Conservation (phyloP, 148 eudicot species). For the Amaranthus hypochondriacus region DNA sequence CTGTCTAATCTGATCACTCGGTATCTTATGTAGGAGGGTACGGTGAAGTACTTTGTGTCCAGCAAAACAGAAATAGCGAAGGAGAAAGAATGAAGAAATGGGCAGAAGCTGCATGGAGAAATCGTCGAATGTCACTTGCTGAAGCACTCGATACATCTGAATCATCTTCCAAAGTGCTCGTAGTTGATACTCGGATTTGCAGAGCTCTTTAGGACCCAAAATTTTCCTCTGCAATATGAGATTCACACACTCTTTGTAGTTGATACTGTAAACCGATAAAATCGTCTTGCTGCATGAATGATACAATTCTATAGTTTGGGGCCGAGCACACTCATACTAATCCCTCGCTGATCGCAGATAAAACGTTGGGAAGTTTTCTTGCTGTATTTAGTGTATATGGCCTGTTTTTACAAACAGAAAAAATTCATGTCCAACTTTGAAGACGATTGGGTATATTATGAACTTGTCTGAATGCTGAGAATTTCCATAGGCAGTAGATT, state of each 20-base stretch:
- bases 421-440: too few species aligned
- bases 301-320: neutral
- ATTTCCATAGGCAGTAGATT: too few species aligned
- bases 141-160: slow-evolving; percentile 69
- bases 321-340: neutral
- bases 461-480: too few species aligned
- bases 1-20: neutral
- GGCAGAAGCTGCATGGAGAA: slow-evolving; percentile 82
- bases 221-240: neutral
- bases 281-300: neutral
- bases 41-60: slow-evolving; percentile 70
- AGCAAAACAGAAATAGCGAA: slow-evolving; percentile 71
- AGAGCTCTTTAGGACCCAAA: slow-evolving; percentile 44
- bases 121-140: slow-evolving; percentile 68
- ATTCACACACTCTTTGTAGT: neutral
- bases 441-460: too few species aligned
- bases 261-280: slow-evolving; percentile 5
- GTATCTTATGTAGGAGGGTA: slow-evolving; percentile 60
- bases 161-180: slow-evolving; percentile 56
- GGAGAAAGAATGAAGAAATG: slow-evolving; percentile 75
- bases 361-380: neutral
- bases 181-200: slow-evolving; percentile 71
- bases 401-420: neutral
- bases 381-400: neutral
- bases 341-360: neutral